Percentiles rank a stretch among this genome's conserved stretches.
phyloP scores from a whole-genome alignment of 495 filamentous ascomycete species.

The Hypoxylon trugodes region DNA sequence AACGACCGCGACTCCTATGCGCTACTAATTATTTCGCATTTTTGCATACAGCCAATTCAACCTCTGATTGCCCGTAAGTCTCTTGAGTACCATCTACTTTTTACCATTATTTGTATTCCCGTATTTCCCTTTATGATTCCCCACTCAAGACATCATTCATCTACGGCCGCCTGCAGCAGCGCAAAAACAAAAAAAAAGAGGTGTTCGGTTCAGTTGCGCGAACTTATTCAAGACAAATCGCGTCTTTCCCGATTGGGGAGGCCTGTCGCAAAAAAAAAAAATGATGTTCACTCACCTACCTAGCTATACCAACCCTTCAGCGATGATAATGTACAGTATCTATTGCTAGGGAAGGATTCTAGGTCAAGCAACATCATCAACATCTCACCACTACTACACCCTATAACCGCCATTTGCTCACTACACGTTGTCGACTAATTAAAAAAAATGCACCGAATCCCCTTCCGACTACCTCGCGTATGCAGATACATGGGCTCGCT shows the following conservation, averaged over 20 bases:
- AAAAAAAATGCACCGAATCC: constrained; percentile 8
- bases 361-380: constrained; percentile 14
- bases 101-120: constrained; percentile 18
- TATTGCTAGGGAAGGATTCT: no score
- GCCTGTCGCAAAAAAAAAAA: constrained; percentile 16
- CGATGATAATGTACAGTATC: no score
- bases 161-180: constrained; percentile 19
- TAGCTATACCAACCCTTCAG: neutral
- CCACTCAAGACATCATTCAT: constrained; percentile 19
- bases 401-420: no score
- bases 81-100: constrained; percentile 38
- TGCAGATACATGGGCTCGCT: constrained; percentile 22
- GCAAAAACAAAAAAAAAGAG: no score
- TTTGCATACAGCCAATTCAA: constrained; percentile 5
- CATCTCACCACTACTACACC: no score
- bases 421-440: constrained; percentile 29
- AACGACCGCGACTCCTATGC: constrained; percentile 32
- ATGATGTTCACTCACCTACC: neutral
- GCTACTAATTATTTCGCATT: neutral
- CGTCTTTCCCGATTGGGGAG: constrained; percentile 16
- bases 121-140: constrained; percentile 22
- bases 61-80: constrained; percentile 28
- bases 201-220: constrained; percentile 17
- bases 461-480: constrained; percentile 9
- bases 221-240: constrained; percentile 27